Evolutionary conservation across 305 asterid species (phyloP).

Genomic region (Solanum chacoense): DNA sequence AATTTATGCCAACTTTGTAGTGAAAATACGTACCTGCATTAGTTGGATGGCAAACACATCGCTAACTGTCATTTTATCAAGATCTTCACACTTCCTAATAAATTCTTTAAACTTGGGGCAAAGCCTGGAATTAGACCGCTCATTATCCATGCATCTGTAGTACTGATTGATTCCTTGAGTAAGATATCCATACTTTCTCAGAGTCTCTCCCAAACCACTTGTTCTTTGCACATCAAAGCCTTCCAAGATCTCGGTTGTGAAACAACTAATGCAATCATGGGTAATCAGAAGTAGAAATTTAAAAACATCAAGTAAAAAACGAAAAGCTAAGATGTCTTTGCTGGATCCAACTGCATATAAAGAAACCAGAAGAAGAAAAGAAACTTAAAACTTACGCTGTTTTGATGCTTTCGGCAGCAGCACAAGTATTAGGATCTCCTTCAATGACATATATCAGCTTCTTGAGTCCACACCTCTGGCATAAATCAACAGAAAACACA

Average conservation of each 20-base stretch:
- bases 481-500: conserved; percentile 8
- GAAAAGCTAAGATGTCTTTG: not conserved
- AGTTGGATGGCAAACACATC: conserved; percentile 92
- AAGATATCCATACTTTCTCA: conserved; percentile 71
- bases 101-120: conserved; percentile 59
- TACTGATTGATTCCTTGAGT: conserved; percentile 67
- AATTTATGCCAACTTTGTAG: not conserved
- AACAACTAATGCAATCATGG: conserved; percentile 52
- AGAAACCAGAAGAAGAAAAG: not conserved
- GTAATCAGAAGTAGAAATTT: not conserved
- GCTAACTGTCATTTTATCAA: conserved; percentile 74
- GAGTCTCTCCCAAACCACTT: conserved; percentile 67
- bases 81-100: conserved; percentile 63
- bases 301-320: conserved; percentile 9
- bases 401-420: conserved; percentile 91
- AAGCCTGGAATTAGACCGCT: conserved; percentile 25
- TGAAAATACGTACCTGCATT: conserved; percentile 58
- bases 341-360: not conserved
- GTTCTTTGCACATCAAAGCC: conserved; percentile 96
- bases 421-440: conserved; percentile 88
- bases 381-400: conserved; percentile 59
- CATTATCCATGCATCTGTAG: conserved; percentile 47
- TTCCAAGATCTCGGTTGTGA: conserved; percentile 94
- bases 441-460: conserved; percentile 93
- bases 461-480: conserved; percentile 86